Evolutionary conservation across 2,329 filamentous ascomycete species (phyloP), one percentile per base, ranked within the genome.

Genomic region (Didymella keratinophila): DNA sequence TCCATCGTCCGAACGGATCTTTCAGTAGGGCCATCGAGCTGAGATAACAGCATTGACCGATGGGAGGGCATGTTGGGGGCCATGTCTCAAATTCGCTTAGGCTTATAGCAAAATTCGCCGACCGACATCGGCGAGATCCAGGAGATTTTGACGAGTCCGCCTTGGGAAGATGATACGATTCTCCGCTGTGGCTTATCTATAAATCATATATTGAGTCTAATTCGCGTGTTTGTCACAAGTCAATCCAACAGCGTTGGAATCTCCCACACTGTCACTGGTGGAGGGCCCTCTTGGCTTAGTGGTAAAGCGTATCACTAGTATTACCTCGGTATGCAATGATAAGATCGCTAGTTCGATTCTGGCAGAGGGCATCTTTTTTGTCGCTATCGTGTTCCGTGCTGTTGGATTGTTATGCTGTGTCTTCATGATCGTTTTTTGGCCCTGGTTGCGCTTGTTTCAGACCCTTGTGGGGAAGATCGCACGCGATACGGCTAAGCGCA

Each of bases 221-320:
- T n/a, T n/a, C n/a, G n/a, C n/a, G n/a, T n/a, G n/a, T n/a, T n/a
- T n/a, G n/a, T n/a, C 28, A 32, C 39, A 56, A 60, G 52, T 48
- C 53, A 54, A 53, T 56, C 55, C 60, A 60, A 56, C 60, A 56
- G 14, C 50, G 52, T 57, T 39, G 44, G 52, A 56, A 32, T 34
- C 12, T 23, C 43, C 41, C 21, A 18, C 14, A 20, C 23, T 5
- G 1, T 8, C 14, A 14, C 45, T 44, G 34, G 56, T 34, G 32
- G 21, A 42, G 23, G 45, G 71, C 71, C 69, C 67, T 68, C 69
- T 64, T 73, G 68, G 71, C 71, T 73, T 67, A 73, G 71, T 74
- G 71, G 71, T 74, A 75, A 69, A 75, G 72, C 72, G 72, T 70
- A 70, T 72, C 72, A 75, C 72, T 75, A 75, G 72, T 75, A 75